Evolutionary conservation across 2,329 filamentous ascomycete species (phyloP), one percentile per base, ranked within the genome.

Genomic region (Thermoascus crustaceus): DNA sequence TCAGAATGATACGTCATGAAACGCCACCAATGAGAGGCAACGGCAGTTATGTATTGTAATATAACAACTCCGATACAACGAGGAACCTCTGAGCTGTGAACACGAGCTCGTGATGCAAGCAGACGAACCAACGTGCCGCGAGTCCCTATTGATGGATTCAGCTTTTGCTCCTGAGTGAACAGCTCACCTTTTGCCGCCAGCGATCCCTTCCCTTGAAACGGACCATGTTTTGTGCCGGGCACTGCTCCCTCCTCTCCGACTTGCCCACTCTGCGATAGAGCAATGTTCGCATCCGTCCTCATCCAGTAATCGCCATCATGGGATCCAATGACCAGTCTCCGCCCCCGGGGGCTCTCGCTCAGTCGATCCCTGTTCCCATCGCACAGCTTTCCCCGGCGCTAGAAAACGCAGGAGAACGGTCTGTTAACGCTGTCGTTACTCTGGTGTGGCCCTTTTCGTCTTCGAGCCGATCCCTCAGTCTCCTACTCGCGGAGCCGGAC

Each of bases 391-490:
- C 57, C 9, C 66, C 66, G 5, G 43, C 43, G 7, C 40, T 57
- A 29, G 48, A 58, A 10, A 16, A 46, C 18, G 29, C 44, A n/a
- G 32, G 47, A 10, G 37, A 49, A 16, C 49, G 49, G 31, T 59
- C 55, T 19, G 49, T 94, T 20, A 72, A 76, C 39, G 87, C 84
- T 24, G 69, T 83, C 10, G 76, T 95, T 14, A 89, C 86, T 6
- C 76, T 96, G 22, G 79, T 85, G 39, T 96, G 89, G 88, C 89
- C 89, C 0, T 95, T 85, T 60, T 94, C 84, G 45, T 82, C 82
- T 14, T 77, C 85, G 17, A 82, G 75, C 19, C 75, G 74, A 35
- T 78, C 78, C 24, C 73, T 87, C 46, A 81, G 85, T 17, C 79
- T 95, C 33, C 73, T 93, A 13, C 73, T 96, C 21, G 84, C 84